Percentiles rank a stretch among this genome's conserved stretches.
Conservation (phyloP, 805 yeast genomes). For the Teunomyces barrocoloradensis region DNA sequence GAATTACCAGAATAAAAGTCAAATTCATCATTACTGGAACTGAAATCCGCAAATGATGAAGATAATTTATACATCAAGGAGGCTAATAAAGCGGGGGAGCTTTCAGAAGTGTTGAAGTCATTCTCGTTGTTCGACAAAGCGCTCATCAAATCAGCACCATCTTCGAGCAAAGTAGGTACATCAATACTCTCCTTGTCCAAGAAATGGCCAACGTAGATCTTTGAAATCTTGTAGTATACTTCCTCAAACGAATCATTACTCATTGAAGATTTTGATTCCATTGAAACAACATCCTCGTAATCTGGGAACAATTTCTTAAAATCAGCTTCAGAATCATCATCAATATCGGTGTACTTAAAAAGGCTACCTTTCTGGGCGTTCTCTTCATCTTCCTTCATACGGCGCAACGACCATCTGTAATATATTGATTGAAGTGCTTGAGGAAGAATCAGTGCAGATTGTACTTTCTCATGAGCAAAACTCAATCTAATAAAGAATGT, state of each 20-base stretch:
- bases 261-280: slow-evolving; percentile 10
- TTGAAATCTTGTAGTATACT: slow-evolving; percentile 47
- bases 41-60: slow-evolving; percentile 16
- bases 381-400: slow-evolving; percentile 63
- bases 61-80: slow-evolving; percentile 18
- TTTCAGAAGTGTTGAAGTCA: slow-evolving; percentile 12
- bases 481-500: slow-evolving; percentile 46
- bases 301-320: slow-evolving; percentile 84
- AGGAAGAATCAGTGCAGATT: neutral
- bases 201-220: slow-evolving; percentile 46
- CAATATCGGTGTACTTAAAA: slow-evolving; percentile 62
- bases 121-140: slow-evolving; percentile 10
- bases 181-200: slow-evolving; percentile 12
- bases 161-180: slow-evolving; percentile 30
- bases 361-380: slow-evolving; percentile 59
- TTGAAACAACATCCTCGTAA: slow-evolving; percentile 63
- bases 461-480: slow-evolving; percentile 27
- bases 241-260: slow-evolving; percentile 39
- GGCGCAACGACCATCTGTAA: slow-evolving; percentile 78
- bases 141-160: slow-evolving; percentile 34
- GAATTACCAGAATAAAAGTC: slow-evolving; percentile 66
- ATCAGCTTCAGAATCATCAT: slow-evolving; percentile 73
- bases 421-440: slow-evolving; percentile 60
- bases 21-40: slow-evolving; percentile 17
- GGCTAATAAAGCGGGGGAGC: slow-evolving; percentile 20